phyloP scores from a whole-genome alignment of 371 early-diverging fungal genomes.

The Lichtheimia ornata region DNA sequence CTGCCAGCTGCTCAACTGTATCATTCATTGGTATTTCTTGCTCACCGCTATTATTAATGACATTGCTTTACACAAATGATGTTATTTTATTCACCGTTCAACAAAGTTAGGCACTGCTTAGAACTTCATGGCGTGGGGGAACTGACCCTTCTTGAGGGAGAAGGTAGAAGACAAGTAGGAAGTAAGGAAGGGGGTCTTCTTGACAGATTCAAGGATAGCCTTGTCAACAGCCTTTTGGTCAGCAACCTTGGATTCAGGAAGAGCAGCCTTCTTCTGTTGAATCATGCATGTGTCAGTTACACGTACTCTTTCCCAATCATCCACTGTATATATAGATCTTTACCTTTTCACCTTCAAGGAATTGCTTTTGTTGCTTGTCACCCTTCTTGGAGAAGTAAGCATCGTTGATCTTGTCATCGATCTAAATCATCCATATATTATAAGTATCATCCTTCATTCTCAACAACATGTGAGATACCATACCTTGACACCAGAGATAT shows the following conservation, averaged over 20 bases:
- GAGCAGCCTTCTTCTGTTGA: slow-evolving; percentile 51
- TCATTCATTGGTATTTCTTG: too few relatives aligned
- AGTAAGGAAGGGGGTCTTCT: slow-evolving; percentile 82
- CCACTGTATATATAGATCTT: neutral
- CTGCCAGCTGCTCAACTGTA: too few relatives aligned
- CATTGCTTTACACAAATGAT: too few relatives aligned
- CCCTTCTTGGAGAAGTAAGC: slow-evolving; percentile 87
- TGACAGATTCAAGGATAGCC: slow-evolving; percentile 74
- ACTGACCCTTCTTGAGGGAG: slow-evolving; percentile 91
- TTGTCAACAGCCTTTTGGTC: slow-evolving; percentile 88
- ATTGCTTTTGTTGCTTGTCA: slow-evolving; percentile 79
- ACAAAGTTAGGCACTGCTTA: slow-evolving; percentile 49
- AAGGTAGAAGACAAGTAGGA: slow-evolving; percentile 88
- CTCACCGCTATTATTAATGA: too few relatives aligned
- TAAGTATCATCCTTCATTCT: neutral
- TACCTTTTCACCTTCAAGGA: slow-evolving; percentile 79
- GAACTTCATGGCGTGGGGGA: slow-evolving; percentile 91
- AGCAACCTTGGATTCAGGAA: slow-evolving; percentile 64
- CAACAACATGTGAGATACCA: neutral
- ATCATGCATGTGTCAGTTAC: neutral
- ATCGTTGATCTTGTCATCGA: slow-evolving; percentile 87
- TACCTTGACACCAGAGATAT: slow-evolving; percentile 78
- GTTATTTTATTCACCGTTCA: neutral
- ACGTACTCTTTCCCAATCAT: neutral
- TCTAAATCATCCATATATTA: slow-evolving; percentile 16